Conservation (phyloP, 176 grass and related monocot genomes). For the Paspalum notatum region DNA sequence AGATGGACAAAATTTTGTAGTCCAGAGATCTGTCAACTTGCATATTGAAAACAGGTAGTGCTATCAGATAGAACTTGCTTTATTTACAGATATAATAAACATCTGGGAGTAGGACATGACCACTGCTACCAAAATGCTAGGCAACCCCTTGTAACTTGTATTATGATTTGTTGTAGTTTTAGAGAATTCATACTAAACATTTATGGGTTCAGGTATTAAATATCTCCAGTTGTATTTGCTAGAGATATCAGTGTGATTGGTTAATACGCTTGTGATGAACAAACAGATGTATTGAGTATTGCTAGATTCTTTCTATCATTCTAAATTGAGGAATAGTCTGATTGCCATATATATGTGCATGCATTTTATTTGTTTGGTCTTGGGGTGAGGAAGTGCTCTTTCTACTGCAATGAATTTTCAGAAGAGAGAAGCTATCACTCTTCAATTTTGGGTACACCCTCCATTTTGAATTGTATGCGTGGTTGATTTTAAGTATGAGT, state of each 20-base stretch:
- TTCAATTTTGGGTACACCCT: too few species aligned
- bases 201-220: neutral
- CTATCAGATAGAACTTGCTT: neutral
- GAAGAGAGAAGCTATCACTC: too few species aligned
- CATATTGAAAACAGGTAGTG: neutral
- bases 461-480: too few species aligned
- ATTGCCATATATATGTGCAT: too few species aligned
- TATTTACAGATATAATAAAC: neutral
- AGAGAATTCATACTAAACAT: neutral
- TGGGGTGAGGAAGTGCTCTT: too few species aligned
- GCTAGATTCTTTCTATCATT: too few species aligned
- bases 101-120: neutral
- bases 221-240: neutral
- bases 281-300: neutral
- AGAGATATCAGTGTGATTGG: neutral
- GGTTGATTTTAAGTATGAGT: too few species aligned
- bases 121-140: neutral
- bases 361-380: too few species aligned
- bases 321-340: too few species aligned
- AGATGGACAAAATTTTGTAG: slow-evolving; percentile 21
- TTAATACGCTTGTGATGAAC: neutral
- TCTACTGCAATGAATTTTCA: too few species aligned
- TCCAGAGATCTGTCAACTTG: neutral
- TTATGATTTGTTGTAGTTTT: slow-evolving; percentile 9
- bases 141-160: slow-evolving; percentile 2